These are phyloP conservation scores for Lactarius deliciosus DNA, from an alignment of 768 basidiomycete genomes.

Conservation along the genomic window DNA sequence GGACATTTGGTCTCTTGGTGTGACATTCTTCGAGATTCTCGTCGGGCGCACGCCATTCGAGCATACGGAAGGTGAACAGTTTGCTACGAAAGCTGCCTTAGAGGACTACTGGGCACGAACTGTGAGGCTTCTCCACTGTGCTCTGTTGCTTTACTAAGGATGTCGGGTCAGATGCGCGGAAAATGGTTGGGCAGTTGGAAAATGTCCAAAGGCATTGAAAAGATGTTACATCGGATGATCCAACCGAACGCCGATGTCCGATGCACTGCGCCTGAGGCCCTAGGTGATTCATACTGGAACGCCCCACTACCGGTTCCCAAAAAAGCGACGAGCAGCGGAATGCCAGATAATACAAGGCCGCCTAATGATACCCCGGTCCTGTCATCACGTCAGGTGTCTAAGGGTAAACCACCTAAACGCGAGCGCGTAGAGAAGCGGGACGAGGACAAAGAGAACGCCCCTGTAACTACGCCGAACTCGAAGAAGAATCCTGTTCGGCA, in stretches of 20 bases:
- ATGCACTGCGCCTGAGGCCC: constrained; percentile 64
- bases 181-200: constrained; percentile 85
- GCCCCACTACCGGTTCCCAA: constrained; percentile 22
- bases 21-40: constrained; percentile 94
- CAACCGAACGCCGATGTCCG: constrained; percentile 79
- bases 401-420: constrained; percentile 27
- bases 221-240: constrained; percentile 73
- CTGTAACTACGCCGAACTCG: background rate
- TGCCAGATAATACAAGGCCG: constrained; percentile 36
- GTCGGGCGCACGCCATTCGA: constrained; percentile 93
- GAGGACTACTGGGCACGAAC: constrained; percentile 88
- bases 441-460: constrained; percentile 42
- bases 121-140: constrained; percentile 39
- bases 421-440: constrained; percentile 28
- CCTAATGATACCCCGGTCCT: constrained; percentile 40
- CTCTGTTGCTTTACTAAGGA: constrained; percentile 3
- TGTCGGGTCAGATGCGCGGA: constrained; percentile 55
- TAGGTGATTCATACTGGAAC: constrained; percentile 69
- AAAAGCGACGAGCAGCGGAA: constrained; percentile 38
- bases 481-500: constrained; percentile 17
- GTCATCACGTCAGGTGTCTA: constrained; percentile 32
- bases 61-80: constrained; percentile 72
- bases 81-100: constrained; percentile 74
- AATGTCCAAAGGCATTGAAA: constrained; percentile 64
- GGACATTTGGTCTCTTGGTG: constrained; percentile 81